These are phyloP conservation scores for Fusarium hostae DNA, from an alignment of 2,329 filamentous ascomycete species.

Conservation along the genomic window DNA sequence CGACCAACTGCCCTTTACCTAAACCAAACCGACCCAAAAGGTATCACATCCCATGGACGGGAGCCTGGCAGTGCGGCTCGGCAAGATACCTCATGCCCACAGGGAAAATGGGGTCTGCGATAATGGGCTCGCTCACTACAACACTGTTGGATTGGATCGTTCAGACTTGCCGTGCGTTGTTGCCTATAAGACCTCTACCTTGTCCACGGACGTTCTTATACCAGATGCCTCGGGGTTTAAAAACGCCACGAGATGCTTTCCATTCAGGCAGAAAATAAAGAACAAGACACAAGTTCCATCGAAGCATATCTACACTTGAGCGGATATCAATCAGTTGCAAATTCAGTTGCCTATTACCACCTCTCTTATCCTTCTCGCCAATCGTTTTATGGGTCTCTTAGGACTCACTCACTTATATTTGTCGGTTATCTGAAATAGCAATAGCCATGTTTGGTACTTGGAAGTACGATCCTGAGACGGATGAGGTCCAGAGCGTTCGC, in stretches of 20 bases:
- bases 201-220: background rate
- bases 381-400: constrained; percentile 20
- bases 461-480: constrained; percentile 53
- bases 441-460: constrained; percentile 54
- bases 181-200: constrained; percentile 34
- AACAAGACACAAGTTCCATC: constrained; percentile 12
- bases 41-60: constrained; percentile 38
- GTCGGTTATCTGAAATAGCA: constrained; percentile 2
- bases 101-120: constrained; percentile 18
- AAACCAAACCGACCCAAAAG: constrained; percentile 4
- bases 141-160: constrained; percentile 9
- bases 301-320: constrained; percentile 12
- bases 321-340: background rate
- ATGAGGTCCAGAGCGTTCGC: constrained; percentile 52
- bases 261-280: constrained; percentile 31
- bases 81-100: constrained; percentile 31
- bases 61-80: constrained; percentile 45
- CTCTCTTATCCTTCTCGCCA: background rate
- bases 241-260: constrained; percentile 34
- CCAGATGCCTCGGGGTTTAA: constrained; percentile 30
- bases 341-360: constrained; percentile 14
- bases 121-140: background rate
- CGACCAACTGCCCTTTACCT: constrained; percentile 3
- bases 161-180: background rate
- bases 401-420: constrained; percentile 1